phyloP scores from a whole-genome alignment of 768 basidiomycete species.

The Cystofilobasidium macerans region DNA sequence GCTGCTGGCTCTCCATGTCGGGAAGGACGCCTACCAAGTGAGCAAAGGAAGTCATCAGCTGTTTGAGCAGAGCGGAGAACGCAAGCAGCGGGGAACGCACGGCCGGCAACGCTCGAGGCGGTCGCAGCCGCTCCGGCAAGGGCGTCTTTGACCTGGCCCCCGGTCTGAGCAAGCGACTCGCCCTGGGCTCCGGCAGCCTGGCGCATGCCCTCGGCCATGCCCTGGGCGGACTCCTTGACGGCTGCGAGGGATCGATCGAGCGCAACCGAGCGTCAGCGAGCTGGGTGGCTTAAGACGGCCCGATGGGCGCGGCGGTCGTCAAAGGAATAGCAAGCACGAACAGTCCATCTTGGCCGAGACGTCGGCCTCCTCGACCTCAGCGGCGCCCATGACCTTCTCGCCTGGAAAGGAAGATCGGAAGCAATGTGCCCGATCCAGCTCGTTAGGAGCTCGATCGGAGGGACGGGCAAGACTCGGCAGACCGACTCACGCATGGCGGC shows the following conservation, averaged over 20 bases:
- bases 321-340: not conserved
- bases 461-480: not conserved
- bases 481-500: not conserved
- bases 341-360: not conserved
- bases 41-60: not conserved
- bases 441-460: not conserved
- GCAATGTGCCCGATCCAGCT: not conserved
- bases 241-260: not conserved
- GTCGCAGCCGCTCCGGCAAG: not conserved
- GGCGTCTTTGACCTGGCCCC: not conserved
- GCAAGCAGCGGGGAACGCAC: not conserved
- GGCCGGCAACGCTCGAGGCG: not conserved
- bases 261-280: not conserved
- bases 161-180: not conserved
- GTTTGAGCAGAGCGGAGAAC: too few species aligned
- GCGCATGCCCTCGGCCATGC: not conserved
- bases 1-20: not conserved
- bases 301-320: too few species aligned
- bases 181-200: not conserved
- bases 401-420: not conserved
- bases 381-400: not conserved
- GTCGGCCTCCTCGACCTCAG: not conserved
- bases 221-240: not conserved
- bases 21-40: not conserved
- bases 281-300: too few species aligned